Evolutionary conservation across 2,329 filamentous ascomycete species (phyloP).

Genomic region (Tympanopsis confertula): DNA sequence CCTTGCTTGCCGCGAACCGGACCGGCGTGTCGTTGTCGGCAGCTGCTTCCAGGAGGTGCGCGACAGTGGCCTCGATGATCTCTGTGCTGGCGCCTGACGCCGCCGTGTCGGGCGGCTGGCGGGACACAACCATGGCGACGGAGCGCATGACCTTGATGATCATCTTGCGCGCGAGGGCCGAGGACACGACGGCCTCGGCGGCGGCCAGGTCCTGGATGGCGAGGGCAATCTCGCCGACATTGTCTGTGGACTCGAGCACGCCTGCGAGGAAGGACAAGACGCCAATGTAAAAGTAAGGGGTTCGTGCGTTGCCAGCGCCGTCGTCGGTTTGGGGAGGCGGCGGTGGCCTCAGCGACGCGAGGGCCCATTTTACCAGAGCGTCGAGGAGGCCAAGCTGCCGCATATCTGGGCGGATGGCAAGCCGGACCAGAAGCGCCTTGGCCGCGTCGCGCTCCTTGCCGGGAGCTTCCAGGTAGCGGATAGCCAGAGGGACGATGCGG

Average conservation of each 20-base stretch:
- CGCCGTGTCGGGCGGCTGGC: constrained; percentile 29
- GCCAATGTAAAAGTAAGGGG: constrained; percentile 68
- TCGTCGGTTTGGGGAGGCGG: constrained; percentile 19
- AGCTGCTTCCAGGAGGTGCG: constrained; percentile 66
- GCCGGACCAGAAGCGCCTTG: constrained; percentile 67
- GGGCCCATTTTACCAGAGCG: constrained; percentile 59
- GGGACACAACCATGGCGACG: constrained; percentile 54
- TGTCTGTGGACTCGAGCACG: constrained; percentile 55
- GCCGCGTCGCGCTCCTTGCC: constrained; percentile 86
- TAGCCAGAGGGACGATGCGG: constrained; percentile 58
- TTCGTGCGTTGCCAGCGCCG: too few relatives aligned
- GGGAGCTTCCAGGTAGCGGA: constrained; percentile 60
- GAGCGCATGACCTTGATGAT: constrained; percentile 77
- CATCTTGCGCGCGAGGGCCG: constrained; percentile 70
- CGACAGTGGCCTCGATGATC: constrained; percentile 69
- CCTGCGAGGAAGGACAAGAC: constrained; percentile 70
- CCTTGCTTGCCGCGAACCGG: constrained; percentile 81
- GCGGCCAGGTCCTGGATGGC: constrained; percentile 29
- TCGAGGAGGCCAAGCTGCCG: constrained; percentile 61
- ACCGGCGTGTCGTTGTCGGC: constrained; percentile 86
- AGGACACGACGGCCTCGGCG: constrained; percentile 48
- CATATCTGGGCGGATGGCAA: constrained; percentile 83
- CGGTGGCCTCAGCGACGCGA: constrained; percentile 42
- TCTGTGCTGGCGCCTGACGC: constrained; percentile 24
- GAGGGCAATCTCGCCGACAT: constrained; percentile 63